Conservation (phyloP, 768 basidiomycete species). For the Macrolepiota albuminosa region DNA sequence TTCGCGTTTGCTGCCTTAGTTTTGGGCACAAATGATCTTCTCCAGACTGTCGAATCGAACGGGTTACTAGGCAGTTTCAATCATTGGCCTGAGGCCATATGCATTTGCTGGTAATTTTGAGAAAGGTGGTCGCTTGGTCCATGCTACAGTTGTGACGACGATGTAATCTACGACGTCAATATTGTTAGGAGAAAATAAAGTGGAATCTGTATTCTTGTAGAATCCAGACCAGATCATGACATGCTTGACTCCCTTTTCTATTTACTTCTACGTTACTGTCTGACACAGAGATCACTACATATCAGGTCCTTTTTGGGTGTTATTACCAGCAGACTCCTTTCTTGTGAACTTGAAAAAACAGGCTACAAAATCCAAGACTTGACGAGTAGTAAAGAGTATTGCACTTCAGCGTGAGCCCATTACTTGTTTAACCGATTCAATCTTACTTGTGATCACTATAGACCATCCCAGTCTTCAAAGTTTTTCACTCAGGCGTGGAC, state of each 20-base stretch:
- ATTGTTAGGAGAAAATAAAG: neutral
- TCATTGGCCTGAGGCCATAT: neutral
- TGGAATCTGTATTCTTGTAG: neutral
- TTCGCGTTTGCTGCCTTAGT: constrained; percentile 77
- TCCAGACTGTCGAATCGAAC: neutral
- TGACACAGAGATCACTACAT: neutral
- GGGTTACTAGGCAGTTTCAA: neutral
- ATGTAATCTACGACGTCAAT: neutral
- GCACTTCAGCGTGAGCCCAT: neutral
- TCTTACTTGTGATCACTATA: no score
- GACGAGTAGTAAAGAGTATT: neutral
- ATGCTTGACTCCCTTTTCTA: neutral
- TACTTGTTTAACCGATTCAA: neutral
- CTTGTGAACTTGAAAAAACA: neutral
- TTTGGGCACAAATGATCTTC: constrained; percentile 49
- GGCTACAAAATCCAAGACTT: neutral
- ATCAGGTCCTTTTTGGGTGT: neutral
- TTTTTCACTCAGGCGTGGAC: neutral
- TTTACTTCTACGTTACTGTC: neutral
- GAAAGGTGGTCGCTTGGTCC: neutral
- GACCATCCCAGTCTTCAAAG: neutral
- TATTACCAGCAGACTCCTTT: neutral
- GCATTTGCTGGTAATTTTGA: neutral
- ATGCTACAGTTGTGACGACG: neutral
- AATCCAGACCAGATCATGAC: neutral